Percentiles rank a stretch among this genome's conserved stretches.
Evolutionary conservation across 768 basidiomycete species (phyloP).

Genomic region (Leucogyrophana mollusca): DNA sequence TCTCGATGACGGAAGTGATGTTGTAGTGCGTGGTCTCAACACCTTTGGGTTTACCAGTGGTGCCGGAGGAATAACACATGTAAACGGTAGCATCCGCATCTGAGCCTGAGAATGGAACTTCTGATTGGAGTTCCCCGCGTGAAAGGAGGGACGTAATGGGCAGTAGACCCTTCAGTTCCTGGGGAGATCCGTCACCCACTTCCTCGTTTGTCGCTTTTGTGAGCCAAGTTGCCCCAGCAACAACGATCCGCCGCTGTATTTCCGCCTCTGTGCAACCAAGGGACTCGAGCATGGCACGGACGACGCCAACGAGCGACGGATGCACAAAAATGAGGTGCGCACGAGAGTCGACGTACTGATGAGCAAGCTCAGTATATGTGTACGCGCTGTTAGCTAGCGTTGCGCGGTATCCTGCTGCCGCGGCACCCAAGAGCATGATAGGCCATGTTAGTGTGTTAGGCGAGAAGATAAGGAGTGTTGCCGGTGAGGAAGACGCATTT

Average conservation of each 20-base stretch:
- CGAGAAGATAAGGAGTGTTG: conserved; percentile 61
- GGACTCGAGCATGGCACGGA: conserved; percentile 53
- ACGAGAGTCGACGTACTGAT: conserved; percentile 68
- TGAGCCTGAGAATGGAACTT: conserved; percentile 55
- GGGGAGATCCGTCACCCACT: conserved; percentile 27
- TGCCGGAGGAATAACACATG: conserved; percentile 67
- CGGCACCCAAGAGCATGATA: conserved; percentile 39
- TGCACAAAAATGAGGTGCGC: conserved; percentile 64
- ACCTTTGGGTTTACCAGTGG: conserved; percentile 79
- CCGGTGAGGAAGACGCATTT: conserved; percentile 43
- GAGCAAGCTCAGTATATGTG: conserved; percentile 62
- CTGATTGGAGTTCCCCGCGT: conserved; percentile 45
- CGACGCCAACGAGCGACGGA: conserved; percentile 57
- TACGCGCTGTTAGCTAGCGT: conserved; percentile 78
- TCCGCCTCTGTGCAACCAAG: conserved; percentile 47
- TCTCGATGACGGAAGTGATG: conserved; percentile 56
- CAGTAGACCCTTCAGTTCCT: conserved; percentile 34
- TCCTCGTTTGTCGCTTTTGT: conserved; percentile 11
- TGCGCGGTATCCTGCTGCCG: conserved; percentile 66
- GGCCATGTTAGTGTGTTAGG: conserved; percentile 66
- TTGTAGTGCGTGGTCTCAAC: conserved; percentile 71
- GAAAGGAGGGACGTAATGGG: conserved; percentile 50
- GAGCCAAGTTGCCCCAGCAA: conserved; percentile 53
- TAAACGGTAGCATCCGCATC: conserved; percentile 58
- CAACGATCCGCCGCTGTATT: conserved; percentile 52